These are phyloP conservation scores for Malania oleifera DNA, from an alignment of 164 flowering plant species.

Conservation along the genomic window DNA sequence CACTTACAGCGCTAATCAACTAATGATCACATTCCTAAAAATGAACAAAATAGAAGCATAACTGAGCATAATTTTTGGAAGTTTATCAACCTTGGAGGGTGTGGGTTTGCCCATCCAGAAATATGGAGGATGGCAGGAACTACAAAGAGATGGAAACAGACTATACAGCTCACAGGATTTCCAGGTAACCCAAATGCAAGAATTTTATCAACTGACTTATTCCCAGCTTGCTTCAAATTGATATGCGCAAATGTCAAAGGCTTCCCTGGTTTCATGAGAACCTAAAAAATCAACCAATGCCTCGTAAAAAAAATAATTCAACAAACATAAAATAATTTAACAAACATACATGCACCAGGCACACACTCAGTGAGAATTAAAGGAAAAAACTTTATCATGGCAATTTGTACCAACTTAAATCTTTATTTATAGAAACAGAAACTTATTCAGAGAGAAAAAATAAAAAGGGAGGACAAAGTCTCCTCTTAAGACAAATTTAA, in stretches of 20 bases:
- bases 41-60: background rate
- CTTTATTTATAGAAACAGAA: background rate
- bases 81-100: conserved; percentile 53
- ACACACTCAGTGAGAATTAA: background rate
- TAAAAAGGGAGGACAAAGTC: no score
- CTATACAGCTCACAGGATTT: conserved; percentile 93
- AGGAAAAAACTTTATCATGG: background rate
- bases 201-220: conserved; percentile 32
- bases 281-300: conserved; percentile 34
- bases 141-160: conserved; percentile 80
- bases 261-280: conserved; percentile 91
- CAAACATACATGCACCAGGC: background rate
- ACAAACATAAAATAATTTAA: background rate
- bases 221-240: conserved; percentile 24
- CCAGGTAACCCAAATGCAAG: conserved; percentile 97
- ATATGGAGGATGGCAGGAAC: conserved; percentile 76
- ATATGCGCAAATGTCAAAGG: conserved; percentile 89
- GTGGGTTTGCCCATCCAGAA: conserved; percentile 82
- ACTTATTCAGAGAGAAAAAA: no score
- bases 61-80: conserved; percentile 5
- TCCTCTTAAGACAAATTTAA: background rate
- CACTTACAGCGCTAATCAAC: background rate
- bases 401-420: background rate
- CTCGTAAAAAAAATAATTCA: background rate
- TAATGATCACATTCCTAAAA: background rate